These are phyloP conservation scores for Smallanthus sonchifolius DNA, from an alignment of 129 eudicot species.

Conservation along the genomic window DNA sequence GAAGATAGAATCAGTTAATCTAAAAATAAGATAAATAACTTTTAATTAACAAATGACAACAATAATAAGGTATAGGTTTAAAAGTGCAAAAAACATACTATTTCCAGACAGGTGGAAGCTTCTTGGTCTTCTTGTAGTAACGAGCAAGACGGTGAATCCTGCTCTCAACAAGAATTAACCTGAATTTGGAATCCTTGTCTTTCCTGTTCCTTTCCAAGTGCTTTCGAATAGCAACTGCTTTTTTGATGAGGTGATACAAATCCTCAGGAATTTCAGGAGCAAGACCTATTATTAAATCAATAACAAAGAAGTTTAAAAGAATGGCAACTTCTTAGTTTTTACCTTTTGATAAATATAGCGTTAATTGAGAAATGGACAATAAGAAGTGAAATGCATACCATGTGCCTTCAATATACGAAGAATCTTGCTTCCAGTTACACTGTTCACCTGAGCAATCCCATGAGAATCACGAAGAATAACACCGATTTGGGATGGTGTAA, in stretches of 20 bases:
- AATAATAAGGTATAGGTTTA: neutral
- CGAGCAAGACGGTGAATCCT: constrained; percentile 74
- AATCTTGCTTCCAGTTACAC: constrained; percentile 68
- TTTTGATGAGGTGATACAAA: constrained; percentile 59
- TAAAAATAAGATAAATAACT: neutral
- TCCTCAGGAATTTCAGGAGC: constrained; percentile 76
- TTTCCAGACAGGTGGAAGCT: constrained; percentile 71
- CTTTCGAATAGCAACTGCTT: constrained; percentile 64
- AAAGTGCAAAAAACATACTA: constrained; percentile 35
- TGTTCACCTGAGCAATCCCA: constrained; percentile 70
- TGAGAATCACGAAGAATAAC: constrained; percentile 40
- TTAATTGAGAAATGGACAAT: neutral
- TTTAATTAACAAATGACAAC: neutral
- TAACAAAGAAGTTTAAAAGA: neutral
- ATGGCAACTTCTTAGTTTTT: neutral
- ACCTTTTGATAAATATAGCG: neutral
- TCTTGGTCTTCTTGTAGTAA: constrained; percentile 74
- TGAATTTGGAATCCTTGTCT: constrained; percentile 62
- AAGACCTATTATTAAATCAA: constrained; percentile 29
- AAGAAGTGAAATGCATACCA: constrained; percentile 30
- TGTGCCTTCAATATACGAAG: constrained; percentile 59
- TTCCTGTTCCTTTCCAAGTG: constrained; percentile 73
- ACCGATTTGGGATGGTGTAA: constrained; percentile 38
- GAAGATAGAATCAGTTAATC: neutral
- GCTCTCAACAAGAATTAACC: constrained; percentile 68